A percentile compares a stretch with the other conserved stretches of the same genome.
Evolutionary conservation across 225 moss, liverwort and hornwort genomes (phyloP).

Genomic region (Polytrichum formosum): DNA sequence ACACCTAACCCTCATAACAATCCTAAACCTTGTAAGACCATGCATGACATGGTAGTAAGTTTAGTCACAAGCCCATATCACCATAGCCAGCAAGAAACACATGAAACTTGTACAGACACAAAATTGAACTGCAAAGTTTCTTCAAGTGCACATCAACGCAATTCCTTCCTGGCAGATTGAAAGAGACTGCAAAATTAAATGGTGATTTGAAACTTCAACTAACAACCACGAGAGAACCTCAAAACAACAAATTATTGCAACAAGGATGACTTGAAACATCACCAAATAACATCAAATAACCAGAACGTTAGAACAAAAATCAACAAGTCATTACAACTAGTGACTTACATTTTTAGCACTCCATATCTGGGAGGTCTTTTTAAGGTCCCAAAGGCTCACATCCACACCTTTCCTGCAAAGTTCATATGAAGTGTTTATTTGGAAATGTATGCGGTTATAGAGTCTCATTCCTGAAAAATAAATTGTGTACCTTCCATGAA

Average conservation of each 20-base stretch:
- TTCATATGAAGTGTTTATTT: too few relatives aligned
- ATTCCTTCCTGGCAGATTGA: too few relatives aligned
- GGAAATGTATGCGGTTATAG: too few relatives aligned
- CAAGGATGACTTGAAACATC: background rate
- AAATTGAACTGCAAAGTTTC: background rate
- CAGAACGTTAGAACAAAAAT: background rate
- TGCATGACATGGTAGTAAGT: too few relatives aligned
- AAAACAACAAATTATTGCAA: too few relatives aligned
- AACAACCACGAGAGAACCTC: too few relatives aligned
- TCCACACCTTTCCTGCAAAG: conserved; percentile 79
- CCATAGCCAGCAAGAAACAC: background rate
- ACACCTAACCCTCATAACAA: too few relatives aligned
- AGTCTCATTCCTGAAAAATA: too few relatives aligned
- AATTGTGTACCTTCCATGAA: too few relatives aligned
- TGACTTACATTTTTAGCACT: conserved; percentile 75
- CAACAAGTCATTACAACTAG: background rate
- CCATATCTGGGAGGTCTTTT: conserved; percentile 64
- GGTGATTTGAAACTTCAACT: too few relatives aligned
- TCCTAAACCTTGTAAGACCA: too few relatives aligned
- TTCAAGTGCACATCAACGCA: background rate
- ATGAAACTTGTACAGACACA: background rate
- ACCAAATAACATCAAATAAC: conserved; percentile 1
- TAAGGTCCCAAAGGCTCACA: conserved; percentile 76
- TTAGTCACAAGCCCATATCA: background rate
- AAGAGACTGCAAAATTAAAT: too few relatives aligned